Base-by-base conservation (phyloP, 805 yeast genomes). In the Suhomyces prunicola region DNA sequence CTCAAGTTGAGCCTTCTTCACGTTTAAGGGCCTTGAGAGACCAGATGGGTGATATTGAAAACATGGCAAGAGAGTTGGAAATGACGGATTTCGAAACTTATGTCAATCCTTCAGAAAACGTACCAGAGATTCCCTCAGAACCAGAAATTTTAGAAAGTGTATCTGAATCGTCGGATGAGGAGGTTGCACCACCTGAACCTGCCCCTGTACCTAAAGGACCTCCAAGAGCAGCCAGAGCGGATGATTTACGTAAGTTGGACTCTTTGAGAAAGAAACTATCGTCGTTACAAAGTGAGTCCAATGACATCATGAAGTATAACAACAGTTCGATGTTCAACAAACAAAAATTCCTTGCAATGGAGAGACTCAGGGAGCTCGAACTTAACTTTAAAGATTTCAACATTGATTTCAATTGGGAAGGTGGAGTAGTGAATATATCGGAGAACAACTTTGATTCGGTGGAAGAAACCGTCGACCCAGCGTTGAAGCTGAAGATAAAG, bases 51-150 rank as follows among this genome's bases (percentile, higher is more conserved):
- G 86, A 83, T 57, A 77, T 92, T 50, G 96, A 89, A 64, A 80
- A 82, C 47, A 88, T 89, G 73, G 97, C 97, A 0, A 74, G 96
- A 55, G 88, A 87, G 62, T 76, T 93, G 54, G 97, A 93, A 66
- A 86, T 84, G 81, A 87, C 88, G 19, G 94, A 90, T 58, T 91
- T 90, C 61, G 86, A 81, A 48, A 69, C 65, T 10, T 74, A 74
- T 54, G 62, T 50, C 5, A 56, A 50, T 17, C 60, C 57, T 33
- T 40, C 29, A 6, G 45, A 40, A 29, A 44, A 15, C 10, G 13
- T 31, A n/a, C 27, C 44, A 12, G 54, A 51, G 12, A 46, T 50
- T 7, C 55, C 54, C 1, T 51, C 59, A 13, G 66, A 61, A 50
- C 62, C 62, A 4, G 66, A 60, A 39, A 51, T 54, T 5, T 60